Conservation (phyloP, 345 rosid genomes). For the Euphorbia lathyris region DNA sequence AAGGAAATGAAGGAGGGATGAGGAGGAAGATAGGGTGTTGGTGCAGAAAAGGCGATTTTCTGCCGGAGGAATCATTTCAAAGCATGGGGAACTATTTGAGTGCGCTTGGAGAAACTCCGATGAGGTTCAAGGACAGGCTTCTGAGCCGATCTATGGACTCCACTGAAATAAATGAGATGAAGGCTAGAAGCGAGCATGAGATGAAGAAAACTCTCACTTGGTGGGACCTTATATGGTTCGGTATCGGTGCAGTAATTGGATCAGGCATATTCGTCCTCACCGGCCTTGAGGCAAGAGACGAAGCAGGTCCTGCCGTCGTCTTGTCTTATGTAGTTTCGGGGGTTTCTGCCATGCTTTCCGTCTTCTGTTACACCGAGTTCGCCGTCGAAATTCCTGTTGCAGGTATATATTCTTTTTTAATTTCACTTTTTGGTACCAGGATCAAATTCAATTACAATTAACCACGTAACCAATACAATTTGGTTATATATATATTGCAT, state of each 20-base stretch:
- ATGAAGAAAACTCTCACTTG: slow-evolving; percentile 81
- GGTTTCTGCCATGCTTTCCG: slow-evolving; percentile 87
- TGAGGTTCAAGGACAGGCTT: slow-evolving; percentile 54
- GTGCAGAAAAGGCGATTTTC: slow-evolving; percentile 67
- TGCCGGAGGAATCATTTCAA: slow-evolving; percentile 83
- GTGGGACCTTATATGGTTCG: slow-evolving; percentile 99
- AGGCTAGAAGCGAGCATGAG: slow-evolving; percentile 70
- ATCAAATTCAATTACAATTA: too few relatives aligned
- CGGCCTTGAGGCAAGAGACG: slow-evolving; percentile 49
- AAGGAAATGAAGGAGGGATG: slow-evolving; percentile 21
- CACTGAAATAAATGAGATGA: slow-evolving; percentile 71
- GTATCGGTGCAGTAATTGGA: slow-evolving; percentile 87
- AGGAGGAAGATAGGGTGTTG: slow-evolving; percentile 64
- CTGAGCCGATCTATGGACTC: slow-evolving; percentile 66
- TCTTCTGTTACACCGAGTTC: slow-evolving; percentile 93
- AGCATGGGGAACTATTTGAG: slow-evolving; percentile 51
- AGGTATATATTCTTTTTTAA: slow-evolving; percentile 27
- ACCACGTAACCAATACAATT: too few relatives aligned
- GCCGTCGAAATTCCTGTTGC: slow-evolving; percentile 96
- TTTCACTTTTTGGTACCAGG: too few relatives aligned
- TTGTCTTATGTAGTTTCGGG: slow-evolving; percentile 84
- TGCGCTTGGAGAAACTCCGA: slow-evolving; percentile 63
- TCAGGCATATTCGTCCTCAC: slow-evolving; percentile 91
- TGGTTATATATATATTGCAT: too few relatives aligned
- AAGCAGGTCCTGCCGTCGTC: slow-evolving; percentile 82